phyloP scores from a whole-genome alignment of 2,329 filamentous ascomycete species.

The Clathrospora elynae region DNA sequence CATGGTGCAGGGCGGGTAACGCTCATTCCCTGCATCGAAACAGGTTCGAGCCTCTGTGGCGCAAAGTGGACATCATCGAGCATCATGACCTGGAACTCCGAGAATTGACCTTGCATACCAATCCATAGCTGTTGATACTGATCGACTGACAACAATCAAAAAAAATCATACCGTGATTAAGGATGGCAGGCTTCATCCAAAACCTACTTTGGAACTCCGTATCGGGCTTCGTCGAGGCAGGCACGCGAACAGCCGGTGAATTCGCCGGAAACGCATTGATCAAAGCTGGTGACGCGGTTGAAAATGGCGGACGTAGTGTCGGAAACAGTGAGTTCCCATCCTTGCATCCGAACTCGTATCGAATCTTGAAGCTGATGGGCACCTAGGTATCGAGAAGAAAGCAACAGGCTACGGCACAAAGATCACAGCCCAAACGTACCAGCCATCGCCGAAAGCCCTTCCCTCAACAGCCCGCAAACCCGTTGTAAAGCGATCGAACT shows the following conservation, averaged over 20 bases:
- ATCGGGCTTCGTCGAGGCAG: slow-evolving; percentile 46
- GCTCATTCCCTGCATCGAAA: slow-evolving; percentile 26
- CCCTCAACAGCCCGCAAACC: slow-evolving; percentile 40
- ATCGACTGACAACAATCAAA: not conserved
- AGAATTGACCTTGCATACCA: not conserved
- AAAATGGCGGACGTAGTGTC: slow-evolving; percentile 39
- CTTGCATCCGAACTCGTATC: not conserved
- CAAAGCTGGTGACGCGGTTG: slow-evolving; percentile 47
- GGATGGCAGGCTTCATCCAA: slow-evolving; percentile 42
- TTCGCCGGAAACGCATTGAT: slow-evolving; percentile 48
- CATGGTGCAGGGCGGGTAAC: slow-evolving; percentile 30
- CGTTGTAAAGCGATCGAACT: slow-evolving; percentile 41
- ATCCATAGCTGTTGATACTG: slow-evolving; percentile 1
- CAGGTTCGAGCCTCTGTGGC: slow-evolving; percentile 34
- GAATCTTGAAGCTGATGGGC: slow-evolving; percentile 1
- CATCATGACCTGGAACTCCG: slow-evolving; percentile 14
- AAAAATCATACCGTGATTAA: not conserved
- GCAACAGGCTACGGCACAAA: slow-evolving; percentile 37
- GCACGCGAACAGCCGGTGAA: slow-evolving; percentile 43
- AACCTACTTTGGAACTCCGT: slow-evolving; percentile 49
- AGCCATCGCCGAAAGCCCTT: slow-evolving; percentile 34
- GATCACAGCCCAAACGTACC: slow-evolving; percentile 39
- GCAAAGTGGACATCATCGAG: slow-evolving; percentile 24
- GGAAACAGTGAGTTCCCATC: slow-evolving; percentile 35
- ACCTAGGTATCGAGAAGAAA: slow-evolving; percentile 39